These are phyloP conservation scores for Sugiyamaella neomexicana DNA, from an alignment of 1,139 yeast genomes.

Conservation along the genomic window DNA sequence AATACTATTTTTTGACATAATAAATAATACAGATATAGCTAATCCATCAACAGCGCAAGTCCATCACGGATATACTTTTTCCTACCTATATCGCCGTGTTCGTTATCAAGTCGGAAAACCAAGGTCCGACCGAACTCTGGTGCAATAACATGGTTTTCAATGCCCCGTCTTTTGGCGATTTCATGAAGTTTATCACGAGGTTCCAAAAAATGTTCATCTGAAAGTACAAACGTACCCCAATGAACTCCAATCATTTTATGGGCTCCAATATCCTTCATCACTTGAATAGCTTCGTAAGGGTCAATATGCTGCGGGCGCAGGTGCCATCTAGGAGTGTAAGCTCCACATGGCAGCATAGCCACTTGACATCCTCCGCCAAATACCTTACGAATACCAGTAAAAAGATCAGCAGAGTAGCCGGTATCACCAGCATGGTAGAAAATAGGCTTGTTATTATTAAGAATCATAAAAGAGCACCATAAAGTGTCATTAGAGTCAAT, in stretches of 20 bases:
- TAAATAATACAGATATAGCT: not conserved
- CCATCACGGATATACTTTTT: slow-evolving; percentile 37
- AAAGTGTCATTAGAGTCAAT: slow-evolving; percentile 75
- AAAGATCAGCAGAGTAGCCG: slow-evolving; percentile 76
- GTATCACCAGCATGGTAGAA: slow-evolving; percentile 95
- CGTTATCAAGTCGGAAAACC: slow-evolving; percentile 40
- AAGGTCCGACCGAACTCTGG: slow-evolving; percentile 57
- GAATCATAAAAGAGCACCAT: slow-evolving; percentile 83
- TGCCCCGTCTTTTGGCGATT: slow-evolving; percentile 31
- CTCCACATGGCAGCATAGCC: slow-evolving; percentile 88
- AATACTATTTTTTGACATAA: not conserved
- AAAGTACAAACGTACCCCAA: slow-evolving; percentile 92
- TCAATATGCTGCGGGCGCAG: slow-evolving; percentile 85
- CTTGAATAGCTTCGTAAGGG: slow-evolving; percentile 72
- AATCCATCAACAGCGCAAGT: slow-evolving; percentile 19
- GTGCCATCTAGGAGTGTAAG: slow-evolving; percentile 94
- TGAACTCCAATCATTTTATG: slow-evolving; percentile 79
- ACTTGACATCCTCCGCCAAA: slow-evolving; percentile 65
- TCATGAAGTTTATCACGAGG: slow-evolving; percentile 57
- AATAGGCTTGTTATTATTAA: slow-evolving; percentile 64
- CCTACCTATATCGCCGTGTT: slow-evolving; percentile 22
- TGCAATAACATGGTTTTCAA: slow-evolving; percentile 46
- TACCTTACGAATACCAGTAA: slow-evolving; percentile 58
- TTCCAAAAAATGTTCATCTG: slow-evolving; percentile 84
- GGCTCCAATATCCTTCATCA: slow-evolving; percentile 63